Conservation (phyloP, 768 basidiomycete genomes). For the Tylopilus subfusipes region DNA sequence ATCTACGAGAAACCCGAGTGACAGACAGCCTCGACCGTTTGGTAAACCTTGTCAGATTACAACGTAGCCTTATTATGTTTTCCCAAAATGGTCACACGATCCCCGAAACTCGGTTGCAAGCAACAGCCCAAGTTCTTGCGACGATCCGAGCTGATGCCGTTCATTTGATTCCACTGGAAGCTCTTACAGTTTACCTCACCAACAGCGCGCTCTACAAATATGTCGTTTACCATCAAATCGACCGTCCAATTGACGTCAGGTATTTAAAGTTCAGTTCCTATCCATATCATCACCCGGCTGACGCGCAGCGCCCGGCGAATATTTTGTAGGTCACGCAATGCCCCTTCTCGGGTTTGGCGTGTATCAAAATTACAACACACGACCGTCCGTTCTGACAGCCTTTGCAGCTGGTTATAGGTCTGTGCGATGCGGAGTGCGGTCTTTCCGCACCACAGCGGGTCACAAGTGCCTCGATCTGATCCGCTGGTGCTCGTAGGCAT, state of each 20-base stretch:
- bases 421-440: background rate
- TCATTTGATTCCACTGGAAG: conserved; percentile 3
- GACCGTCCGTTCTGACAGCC: conserved; percentile 55
- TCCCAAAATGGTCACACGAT: background rate
- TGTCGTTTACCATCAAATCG: conserved; percentile 32
- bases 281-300: background rate
- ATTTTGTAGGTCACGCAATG: conserved; percentile 47
- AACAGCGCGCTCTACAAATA: conserved; percentile 1
- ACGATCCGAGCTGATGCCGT: conserved; percentile 4
- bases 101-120: background rate
- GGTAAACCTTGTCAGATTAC: background rate
- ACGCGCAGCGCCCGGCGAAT: background rate
- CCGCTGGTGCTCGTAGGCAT: conserved; percentile 42
- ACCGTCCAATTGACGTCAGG: conserved; percentile 36
- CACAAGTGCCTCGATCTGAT: background rate
- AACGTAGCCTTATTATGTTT: background rate
- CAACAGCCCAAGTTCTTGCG: background rate
- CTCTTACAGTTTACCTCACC: conserved; percentile 14
- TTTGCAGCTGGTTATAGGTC: conserved; percentile 65
- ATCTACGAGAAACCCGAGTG: background rate
- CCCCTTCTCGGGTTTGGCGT: conserved; percentile 71
- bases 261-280: conserved; percentile 17
- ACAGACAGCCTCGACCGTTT: background rate
- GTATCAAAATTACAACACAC: conserved; percentile 60
- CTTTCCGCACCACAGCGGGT: background rate